A percentile compares a stretch with the other conserved stretches of the same genome.
These are phyloP conservation scores for Tolypocladium capitatum DNA, from an alignment of 2,329 filamentous ascomycete genomes.

Conservation along the genomic window DNA sequence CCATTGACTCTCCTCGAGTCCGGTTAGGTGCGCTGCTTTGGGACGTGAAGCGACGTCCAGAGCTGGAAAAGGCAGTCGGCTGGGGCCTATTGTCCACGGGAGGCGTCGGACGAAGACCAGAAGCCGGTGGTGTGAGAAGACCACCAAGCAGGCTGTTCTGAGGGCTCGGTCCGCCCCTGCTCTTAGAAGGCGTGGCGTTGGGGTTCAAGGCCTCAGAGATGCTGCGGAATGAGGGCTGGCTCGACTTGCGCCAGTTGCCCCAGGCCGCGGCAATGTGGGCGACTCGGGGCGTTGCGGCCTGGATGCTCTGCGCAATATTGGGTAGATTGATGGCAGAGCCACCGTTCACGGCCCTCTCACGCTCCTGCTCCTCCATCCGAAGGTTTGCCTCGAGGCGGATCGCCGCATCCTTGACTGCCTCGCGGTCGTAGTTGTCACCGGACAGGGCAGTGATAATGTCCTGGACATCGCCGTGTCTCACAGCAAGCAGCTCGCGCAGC, in stretches of 20 bases:
- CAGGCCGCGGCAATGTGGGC: constrained; percentile 84
- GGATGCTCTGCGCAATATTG: constrained; percentile 63
- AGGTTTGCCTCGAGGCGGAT: constrained; percentile 89
- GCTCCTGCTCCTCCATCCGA: constrained; percentile 96
- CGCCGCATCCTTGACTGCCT: constrained; percentile 73
- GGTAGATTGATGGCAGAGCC: constrained; percentile 55
- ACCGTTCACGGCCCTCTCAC: constrained; percentile 67
- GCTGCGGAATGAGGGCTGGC: constrained; percentile 34
- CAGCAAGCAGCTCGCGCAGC: constrained; percentile 84
- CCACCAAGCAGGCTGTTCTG: constrained; percentile 57
- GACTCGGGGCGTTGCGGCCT: constrained; percentile 69
- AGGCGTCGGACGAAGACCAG: constrained; percentile 51
- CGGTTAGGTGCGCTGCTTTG: constrained; percentile 19
- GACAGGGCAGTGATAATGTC: constrained; percentile 78
- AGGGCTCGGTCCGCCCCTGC: constrained; percentile 37
- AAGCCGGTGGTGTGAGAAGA: constrained; percentile 79
- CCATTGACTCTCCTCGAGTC: constrained; percentile 15
- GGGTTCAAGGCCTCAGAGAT: constrained; percentile 34
- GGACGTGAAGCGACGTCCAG: constrained; percentile 43
- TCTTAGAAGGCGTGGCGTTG: constrained; percentile 48
- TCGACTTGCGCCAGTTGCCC: constrained; percentile 78
- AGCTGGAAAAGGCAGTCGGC: constrained; percentile 48
- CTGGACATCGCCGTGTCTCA: constrained; percentile 80
- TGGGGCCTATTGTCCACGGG: constrained; percentile 29
- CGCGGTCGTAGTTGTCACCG: constrained; percentile 60